Percentiles rank a stretch among this genome's conserved stretches.
These are phyloP conservation scores for Russula earlei DNA, from an alignment of 768 basidiomycete species.

Conservation along the genomic window DNA sequence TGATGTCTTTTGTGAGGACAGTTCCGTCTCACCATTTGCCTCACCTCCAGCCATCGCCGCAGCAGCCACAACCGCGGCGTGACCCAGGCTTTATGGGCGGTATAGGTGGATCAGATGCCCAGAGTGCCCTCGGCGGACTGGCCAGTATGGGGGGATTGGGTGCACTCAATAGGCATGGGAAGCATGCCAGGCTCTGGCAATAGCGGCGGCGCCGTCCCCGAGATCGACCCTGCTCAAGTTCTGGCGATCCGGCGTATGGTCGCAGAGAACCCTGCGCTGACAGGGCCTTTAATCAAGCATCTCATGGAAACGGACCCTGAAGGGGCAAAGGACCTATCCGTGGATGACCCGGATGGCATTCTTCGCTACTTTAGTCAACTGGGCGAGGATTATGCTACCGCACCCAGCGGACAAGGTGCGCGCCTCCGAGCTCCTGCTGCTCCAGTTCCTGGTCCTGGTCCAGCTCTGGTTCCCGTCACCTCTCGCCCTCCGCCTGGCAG, in stretches of 20 bases:
- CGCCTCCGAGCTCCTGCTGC: not conserved
- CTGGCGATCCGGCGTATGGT: constrained; percentile 67
- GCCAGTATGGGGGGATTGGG: constrained; percentile 27
- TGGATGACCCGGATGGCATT: constrained; percentile 59
- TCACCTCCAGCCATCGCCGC: constrained; percentile 50
- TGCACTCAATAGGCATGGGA: constrained; percentile 42
- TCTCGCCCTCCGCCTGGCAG: too few relatives aligned
- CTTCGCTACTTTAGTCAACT: constrained; percentile 23
- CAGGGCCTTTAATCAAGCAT: constrained; percentile 78
- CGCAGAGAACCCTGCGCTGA: constrained; percentile 61
- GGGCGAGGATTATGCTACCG: not conserved
- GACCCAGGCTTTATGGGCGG: constrained; percentile 21
- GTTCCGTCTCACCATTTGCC: not conserved
- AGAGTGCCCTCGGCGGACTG: constrained; percentile 39
- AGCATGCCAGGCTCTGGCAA: constrained; percentile 23
- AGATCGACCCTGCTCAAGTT: constrained; percentile 44
- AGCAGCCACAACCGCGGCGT: constrained; percentile 36
- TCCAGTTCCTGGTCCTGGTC: too few relatives aligned
- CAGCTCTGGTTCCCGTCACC: too few relatives aligned
- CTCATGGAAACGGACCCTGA: constrained; percentile 66
- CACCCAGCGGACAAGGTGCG: not conserved
- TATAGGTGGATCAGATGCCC: constrained; percentile 33
- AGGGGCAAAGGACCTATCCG: constrained; percentile 55
- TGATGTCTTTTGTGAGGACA: not conserved
- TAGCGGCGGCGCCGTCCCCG: not conserved